These are phyloP conservation scores for Porcisia hertigi DNA, from an alignment of 208 protist species.

Conservation along the genomic window DNA sequence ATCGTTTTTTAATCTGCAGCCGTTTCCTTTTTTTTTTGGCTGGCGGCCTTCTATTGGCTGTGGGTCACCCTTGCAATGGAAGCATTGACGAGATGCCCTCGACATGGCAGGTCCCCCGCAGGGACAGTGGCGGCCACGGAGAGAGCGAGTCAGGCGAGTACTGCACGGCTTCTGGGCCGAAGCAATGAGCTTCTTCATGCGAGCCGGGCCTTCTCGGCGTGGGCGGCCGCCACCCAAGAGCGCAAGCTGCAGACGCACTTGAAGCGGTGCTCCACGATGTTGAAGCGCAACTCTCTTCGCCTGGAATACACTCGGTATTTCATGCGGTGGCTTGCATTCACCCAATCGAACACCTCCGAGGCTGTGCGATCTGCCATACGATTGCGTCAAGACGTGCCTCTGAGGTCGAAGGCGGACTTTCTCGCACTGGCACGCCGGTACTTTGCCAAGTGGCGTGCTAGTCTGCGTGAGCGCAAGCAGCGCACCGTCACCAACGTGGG, in stretches of 20 bases:
- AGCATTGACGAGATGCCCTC: background rate
- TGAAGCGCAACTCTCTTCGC: conserved; percentile 59
- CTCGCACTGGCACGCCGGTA: conserved; percentile 57
- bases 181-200: conserved; percentile 22
- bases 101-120: conserved; percentile 1
- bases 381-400: conserved; percentile 46
- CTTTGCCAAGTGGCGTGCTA: conserved; percentile 59
- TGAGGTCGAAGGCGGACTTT: conserved; percentile 60
- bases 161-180: conserved; percentile 22
- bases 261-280: conserved; percentile 58
- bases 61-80: background rate
- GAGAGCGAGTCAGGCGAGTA: background rate
- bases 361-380: conserved; percentile 21
- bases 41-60: background rate
- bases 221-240: conserved; percentile 35
- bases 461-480: conserved; percentile 49
- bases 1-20: background rate
- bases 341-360: conserved; percentile 27
- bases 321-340: conserved; percentile 62
- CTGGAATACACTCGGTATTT: conserved; percentile 49
- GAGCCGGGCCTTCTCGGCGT: conserved; percentile 34
- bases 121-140: conserved; percentile 10
- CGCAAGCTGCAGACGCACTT: conserved; percentile 53
- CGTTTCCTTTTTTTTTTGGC: background rate
- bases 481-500: conserved; percentile 48